phyloP scores from a whole-genome alignment of 805 yeast species.

The Candida anglica region DNA sequence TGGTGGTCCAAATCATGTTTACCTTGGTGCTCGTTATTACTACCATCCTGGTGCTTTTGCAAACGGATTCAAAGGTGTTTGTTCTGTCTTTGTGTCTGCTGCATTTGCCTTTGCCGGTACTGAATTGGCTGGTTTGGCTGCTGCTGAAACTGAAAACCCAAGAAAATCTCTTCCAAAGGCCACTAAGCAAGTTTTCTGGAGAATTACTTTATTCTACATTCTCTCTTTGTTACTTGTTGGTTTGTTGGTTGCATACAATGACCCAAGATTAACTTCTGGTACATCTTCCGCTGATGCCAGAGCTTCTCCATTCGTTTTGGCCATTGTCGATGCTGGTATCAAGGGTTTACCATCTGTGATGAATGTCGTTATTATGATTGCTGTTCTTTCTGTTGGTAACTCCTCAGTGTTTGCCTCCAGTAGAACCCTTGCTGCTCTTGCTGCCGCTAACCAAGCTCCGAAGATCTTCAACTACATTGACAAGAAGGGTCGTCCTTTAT shows the following conservation, averaged over 20 bases:
- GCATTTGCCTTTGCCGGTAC: slow-evolving; percentile 36
- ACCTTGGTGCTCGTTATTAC: slow-evolving; percentile 58
- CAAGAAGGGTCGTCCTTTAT: slow-evolving; percentile 72
- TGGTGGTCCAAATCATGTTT: slow-evolving; percentile 53
- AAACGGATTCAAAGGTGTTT: slow-evolving; percentile 63
- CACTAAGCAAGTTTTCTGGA: slow-evolving; percentile 40
- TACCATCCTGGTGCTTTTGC: slow-evolving; percentile 67
- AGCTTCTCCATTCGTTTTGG: slow-evolving; percentile 74
- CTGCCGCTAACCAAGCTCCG: slow-evolving; percentile 65
- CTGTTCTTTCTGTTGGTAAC: slow-evolving; percentile 72
- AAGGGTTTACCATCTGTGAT: slow-evolving; percentile 63
- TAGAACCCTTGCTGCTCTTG: slow-evolving; percentile 63
- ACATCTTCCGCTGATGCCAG: slow-evolving; percentile 48
- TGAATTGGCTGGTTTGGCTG: slow-evolving; percentile 34
- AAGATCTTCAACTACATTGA: slow-evolving; percentile 63
- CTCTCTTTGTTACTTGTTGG: slow-evolving; percentile 36
- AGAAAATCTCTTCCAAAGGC: slow-evolving; percentile 37
- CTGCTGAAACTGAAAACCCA: slow-evolving; percentile 35
- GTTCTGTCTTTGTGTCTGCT: slow-evolving; percentile 49
- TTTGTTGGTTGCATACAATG: slow-evolving; percentile 33
- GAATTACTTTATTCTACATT: slow-evolving; percentile 38
- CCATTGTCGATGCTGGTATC: slow-evolving; percentile 64
- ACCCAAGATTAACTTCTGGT: slow-evolving; percentile 18
- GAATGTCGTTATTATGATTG: slow-evolving; percentile 66
- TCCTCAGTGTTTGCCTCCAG: slow-evolving; percentile 69